Conservation (phyloP, 192 early-diverging fungal species). For the Coemansia javaensis region DNA sequence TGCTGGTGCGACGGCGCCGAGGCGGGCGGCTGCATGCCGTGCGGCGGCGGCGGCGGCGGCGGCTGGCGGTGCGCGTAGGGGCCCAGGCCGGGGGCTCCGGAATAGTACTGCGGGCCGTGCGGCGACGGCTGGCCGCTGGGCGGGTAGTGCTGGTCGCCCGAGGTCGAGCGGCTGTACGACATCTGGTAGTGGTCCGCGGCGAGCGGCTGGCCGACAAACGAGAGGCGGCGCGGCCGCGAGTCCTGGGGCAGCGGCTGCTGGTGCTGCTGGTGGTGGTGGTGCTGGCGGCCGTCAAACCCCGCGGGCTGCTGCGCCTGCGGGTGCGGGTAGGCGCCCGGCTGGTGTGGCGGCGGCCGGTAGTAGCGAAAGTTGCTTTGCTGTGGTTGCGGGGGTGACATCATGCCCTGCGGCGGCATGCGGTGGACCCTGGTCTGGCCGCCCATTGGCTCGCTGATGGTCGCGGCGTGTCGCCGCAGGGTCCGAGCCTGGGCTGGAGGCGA, state of each 20-base stretch:
- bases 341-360: slow-evolving; percentile 22
- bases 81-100: background rate
- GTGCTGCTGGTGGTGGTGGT: background rate
- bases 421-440: slow-evolving; percentile 15
- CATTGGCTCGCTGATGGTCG: slow-evolving; percentile 47
- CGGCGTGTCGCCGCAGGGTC: slow-evolving; percentile 32
- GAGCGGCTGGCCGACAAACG: slow-evolving; percentile 27
- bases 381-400: slow-evolving; percentile 17
- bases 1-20: slow-evolving; percentile 40
- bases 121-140: slow-evolving; percentile 27
- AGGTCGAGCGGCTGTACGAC: slow-evolving; percentile 46
- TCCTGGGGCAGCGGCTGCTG: slow-evolving; percentile 5
- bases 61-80: slow-evolving; percentile 9
- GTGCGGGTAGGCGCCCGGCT: too few relatives aligned
- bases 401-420: background rate
- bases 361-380: slow-evolving; percentile 26
- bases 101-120: slow-evolving; percentile 19
- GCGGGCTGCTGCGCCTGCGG: slow-evolving; percentile 1
- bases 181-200: slow-evolving; percentile 36
- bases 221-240: slow-evolving; percentile 30
- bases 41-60: background rate
- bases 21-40: slow-evolving; percentile 11
- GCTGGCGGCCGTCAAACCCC: background rate
- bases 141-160: slow-evolving; percentile 11
- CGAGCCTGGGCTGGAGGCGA: slow-evolving; percentile 4